Conservation (phyloP, 1,139 yeast genomes). For the Saccharomyces uvarum region DNA sequence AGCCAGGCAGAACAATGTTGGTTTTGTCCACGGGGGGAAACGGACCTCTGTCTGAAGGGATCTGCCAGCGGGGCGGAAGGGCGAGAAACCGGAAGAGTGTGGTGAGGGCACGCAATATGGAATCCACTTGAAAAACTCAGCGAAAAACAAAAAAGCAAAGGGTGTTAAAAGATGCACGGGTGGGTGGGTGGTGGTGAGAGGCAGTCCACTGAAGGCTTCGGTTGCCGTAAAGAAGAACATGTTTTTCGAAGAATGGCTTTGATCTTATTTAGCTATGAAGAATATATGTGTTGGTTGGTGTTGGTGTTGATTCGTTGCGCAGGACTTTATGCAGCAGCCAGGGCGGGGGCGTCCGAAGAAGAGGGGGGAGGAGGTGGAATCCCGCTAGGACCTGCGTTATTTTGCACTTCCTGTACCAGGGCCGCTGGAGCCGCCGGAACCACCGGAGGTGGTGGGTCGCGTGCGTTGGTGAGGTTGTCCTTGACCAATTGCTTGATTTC, state of each 20-base stretch:
- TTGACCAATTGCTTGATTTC: slow-evolving; percentile 38
- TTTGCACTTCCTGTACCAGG: not conserved
- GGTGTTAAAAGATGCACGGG: not conserved
- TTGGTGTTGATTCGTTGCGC: not conserved
- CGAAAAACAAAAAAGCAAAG: not conserved
- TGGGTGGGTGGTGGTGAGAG: not conserved
- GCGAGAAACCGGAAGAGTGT: not conserved
- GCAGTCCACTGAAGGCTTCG: not conserved
- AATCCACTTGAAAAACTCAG: not conserved
- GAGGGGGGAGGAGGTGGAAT: not conserved
- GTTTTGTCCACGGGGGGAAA: not conserved
- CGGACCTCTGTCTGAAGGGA: not conserved
- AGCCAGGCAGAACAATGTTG: not conserved
- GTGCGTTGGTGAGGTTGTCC: slow-evolving; percentile 4
- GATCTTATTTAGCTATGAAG: too few relatives aligned
- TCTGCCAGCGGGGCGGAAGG: not conserved
- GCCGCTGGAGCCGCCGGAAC: not conserved
- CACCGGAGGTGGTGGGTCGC: slow-evolving; percentile 3
- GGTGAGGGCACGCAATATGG: not conserved
- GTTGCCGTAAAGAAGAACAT: not conserved
- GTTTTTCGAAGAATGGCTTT: not conserved
- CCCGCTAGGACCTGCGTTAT: not conserved
- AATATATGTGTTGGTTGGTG: not conserved
- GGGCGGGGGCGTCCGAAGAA: not conserved
- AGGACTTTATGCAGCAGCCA: not conserved